These are phyloP conservation scores for Ustilago vetiveriae DNA, from an alignment of 1,284 basidiomycete species.

Conservation along the genomic window DNA sequence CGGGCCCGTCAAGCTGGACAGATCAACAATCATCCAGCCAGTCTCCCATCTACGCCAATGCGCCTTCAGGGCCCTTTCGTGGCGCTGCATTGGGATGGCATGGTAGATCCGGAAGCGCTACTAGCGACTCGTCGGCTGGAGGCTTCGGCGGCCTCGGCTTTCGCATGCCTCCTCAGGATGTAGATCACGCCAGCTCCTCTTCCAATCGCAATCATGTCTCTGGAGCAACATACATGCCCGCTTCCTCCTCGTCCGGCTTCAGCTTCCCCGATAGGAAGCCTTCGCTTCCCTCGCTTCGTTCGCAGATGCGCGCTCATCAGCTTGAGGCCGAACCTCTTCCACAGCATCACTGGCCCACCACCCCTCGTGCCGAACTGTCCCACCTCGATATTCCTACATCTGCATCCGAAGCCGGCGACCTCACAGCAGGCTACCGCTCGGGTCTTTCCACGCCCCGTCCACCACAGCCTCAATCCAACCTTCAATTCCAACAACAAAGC, in stretches of 20 bases:
- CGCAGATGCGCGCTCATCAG: conserved; percentile 27
- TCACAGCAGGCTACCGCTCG: conserved; percentile 41
- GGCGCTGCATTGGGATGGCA: conserved; percentile 48
- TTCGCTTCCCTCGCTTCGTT: conserved; percentile 28
- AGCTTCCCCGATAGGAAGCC: conserved; percentile 29
- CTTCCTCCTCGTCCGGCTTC: conserved; percentile 24
- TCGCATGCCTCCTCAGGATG: conserved; percentile 16
- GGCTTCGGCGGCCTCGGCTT: conserved; percentile 41
- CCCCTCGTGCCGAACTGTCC: conserved; percentile 20
- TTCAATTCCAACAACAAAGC: conserved; percentile 15
- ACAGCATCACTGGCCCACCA: conserved; percentile 24
- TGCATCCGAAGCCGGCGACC: conserved; percentile 34
- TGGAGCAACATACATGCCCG: neutral
- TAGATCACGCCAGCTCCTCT: conserved; percentile 11
- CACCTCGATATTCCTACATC: conserved; percentile 30
- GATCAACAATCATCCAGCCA: conserved; percentile 23
- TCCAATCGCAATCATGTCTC: conserved; percentile 14
- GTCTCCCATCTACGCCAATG: conserved; percentile 28
- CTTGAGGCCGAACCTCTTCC: conserved; percentile 12
- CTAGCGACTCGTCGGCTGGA: conserved; percentile 47
- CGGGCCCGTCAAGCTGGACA: conserved; percentile 7
- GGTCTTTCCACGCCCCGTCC: conserved; percentile 41
- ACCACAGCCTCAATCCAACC: conserved; percentile 9
- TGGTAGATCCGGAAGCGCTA: conserved; percentile 40
- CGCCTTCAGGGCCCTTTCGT: conserved; percentile 39